phyloP scores from a whole-genome alignment of 768 basidiomycete species.

The Melanogaster broomeanus region DNA sequence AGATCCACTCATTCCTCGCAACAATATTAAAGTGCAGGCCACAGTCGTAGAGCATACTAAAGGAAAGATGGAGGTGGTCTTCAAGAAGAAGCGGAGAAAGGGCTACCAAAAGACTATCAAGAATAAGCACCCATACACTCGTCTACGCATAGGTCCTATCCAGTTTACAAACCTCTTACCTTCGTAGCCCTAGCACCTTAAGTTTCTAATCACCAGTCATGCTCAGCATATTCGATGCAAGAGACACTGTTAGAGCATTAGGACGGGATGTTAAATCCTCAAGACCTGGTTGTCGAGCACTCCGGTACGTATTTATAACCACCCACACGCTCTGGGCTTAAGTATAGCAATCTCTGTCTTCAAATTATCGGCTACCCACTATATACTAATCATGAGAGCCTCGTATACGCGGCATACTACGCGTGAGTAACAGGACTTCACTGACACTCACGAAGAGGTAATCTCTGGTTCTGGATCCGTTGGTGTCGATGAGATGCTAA shows the following conservation, averaged over 20 bases:
- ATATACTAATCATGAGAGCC: too few relatives aligned
- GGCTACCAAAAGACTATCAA: constrained; percentile 93
- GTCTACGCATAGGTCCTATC: constrained; percentile 88
- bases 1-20: constrained; percentile 65
- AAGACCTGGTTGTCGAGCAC: too few relatives aligned
- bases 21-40: constrained; percentile 72
- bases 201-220: not conserved
- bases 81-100: constrained; percentile 99
- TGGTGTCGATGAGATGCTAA: too few relatives aligned
- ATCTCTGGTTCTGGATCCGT: too few relatives aligned
- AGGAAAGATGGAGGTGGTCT: constrained; percentile 84
- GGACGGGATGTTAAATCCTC: too few relatives aligned
- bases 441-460: too few relatives aligned
- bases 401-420: too few relatives aligned
- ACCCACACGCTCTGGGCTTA: too few relatives aligned
- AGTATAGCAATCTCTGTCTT: too few relatives aligned
- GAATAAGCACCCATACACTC: constrained; percentile 95
- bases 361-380: too few relatives aligned
- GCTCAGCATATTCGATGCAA: not conserved
- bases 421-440: too few relatives aligned
- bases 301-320: too few relatives aligned
- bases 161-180: constrained; percentile 39
- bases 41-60: constrained; percentile 99
- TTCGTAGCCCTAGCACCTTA: constrained; percentile 23
- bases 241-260: not conserved